Percentiles rank a stretch among this genome's conserved stretches.
These are phyloP conservation scores for Quercus lobata DNA, from an alignment of 331 rosid species.

Conservation along the genomic window DNA sequence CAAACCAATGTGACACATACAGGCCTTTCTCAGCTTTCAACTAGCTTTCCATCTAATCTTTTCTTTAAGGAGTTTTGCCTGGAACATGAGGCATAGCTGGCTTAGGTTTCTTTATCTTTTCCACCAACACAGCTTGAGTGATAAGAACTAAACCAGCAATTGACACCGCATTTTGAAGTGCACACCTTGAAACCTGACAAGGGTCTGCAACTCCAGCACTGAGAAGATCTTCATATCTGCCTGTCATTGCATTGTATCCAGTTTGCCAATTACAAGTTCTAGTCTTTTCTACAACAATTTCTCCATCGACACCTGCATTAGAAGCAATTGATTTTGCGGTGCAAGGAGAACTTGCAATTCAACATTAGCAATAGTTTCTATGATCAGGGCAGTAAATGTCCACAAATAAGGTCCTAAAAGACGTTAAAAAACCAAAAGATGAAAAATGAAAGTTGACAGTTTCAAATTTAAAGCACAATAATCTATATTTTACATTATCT, in stretches of 20 bases:
- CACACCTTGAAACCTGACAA: slow-evolving; percentile 81
- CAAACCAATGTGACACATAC: neutral
- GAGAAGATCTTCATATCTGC: slow-evolving; percentile 76
- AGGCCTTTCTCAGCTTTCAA: neutral
- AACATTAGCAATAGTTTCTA: slow-evolving; percentile 9
- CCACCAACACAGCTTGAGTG: slow-evolving; percentile 84
- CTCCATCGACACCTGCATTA: slow-evolving; percentile 93
- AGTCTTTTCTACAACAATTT: slow-evolving; percentile 75
- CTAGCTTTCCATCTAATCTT: neutral
- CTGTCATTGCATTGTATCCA: slow-evolving; percentile 87
- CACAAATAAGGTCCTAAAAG: slow-evolving; percentile 1
- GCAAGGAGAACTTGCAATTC: slow-evolving; percentile 74
- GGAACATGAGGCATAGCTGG: slow-evolving; percentile 69
- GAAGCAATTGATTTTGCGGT: slow-evolving; percentile 82
- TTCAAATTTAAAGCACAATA: neutral
- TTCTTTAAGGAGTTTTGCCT: slow-evolving; percentile 56
- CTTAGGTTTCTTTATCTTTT: slow-evolving; percentile 53
- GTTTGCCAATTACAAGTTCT: slow-evolving; percentile 59
- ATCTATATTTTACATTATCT: neutral
- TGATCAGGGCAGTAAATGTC: neutral
- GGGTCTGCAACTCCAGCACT: slow-evolving; percentile 86
- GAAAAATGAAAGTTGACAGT: too few species aligned
- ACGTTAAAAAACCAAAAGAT: too few species aligned
- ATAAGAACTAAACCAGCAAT: slow-evolving; percentile 78
- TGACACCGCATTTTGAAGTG: slow-evolving; percentile 84